Base-by-base conservation (phyloP, 306 rosid species). In the Pterocarpus macrocarpus region DNA sequence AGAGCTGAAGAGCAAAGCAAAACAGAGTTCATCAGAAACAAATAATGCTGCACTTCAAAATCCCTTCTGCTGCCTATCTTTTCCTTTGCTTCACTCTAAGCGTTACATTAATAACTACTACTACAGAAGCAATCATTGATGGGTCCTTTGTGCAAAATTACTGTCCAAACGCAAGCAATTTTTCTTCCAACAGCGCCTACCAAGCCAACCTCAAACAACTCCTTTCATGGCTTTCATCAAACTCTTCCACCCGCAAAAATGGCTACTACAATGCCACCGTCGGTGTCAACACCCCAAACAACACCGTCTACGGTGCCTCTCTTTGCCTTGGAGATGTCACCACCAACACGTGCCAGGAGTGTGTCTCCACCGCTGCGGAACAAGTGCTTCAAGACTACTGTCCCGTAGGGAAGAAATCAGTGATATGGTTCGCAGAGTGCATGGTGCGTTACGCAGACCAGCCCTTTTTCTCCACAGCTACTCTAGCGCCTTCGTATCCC, bases 241-340 rank as follows among this genome's bases (percentile, higher is more conserved):
- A 80, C 32, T 61, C 83, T n/a, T 61, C 83, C 76, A 74, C 69
- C 38, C 45, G 10, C 69, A 7, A 65, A 65, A 73, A 56, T 4
- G 80, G 84, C 7, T 81, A 30, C 69, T 73, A 81, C 75, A 32
- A 74, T 44, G n/a, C 85, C 43, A 45, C 70, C 1, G 17, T 45
- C 13, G 71, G 53, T 1, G 36, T 2, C 30, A 58, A 34, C 63
- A 13, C 0, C 41, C 16, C 34, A 33, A 12, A n/a, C 43, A 69
- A 47, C 85, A 58, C 81, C 7, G 38, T 58, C 36, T 69, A 76
- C 22, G 81, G 85, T 12, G 66, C 78, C 50, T 82, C 76, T 7
- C 85, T 82, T 68, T 82, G 85, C 73, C 81, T 78, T 2, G 85
- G 85, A 76, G 85, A 82, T 32, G 78, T 38, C 72, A 36, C 71